Evolutionary conservation across 2,329 filamentous ascomycete genomes (phyloP), one percentile per base, ranked within the genome.

Genomic region (Aspergillus flavus): DNA sequence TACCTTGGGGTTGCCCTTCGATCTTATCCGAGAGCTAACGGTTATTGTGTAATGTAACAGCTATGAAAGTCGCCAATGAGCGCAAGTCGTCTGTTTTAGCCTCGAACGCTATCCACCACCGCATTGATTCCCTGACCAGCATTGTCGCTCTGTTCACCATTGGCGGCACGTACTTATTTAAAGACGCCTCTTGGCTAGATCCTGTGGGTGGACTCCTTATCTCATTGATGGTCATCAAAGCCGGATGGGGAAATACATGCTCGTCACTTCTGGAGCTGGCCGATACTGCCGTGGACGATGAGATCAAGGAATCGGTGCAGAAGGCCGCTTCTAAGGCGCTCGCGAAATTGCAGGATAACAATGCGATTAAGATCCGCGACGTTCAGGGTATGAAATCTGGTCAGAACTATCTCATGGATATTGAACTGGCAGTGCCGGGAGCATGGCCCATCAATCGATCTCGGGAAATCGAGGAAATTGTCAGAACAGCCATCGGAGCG

Each of bases 31-130:
- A 52, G 39, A 52, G 46, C 55, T 61, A 50, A 61, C 46, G 46
- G 34, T 52, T 14, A 28, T 45, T 26, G 45, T 43, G 21, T 45
- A 70, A 63, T 57, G 57, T 41, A 55, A 55, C 61, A 96, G 92
- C 93, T 58, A 96, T 98, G 90, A 98, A 97, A 82, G 88, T 99
- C 64, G 95, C 95, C 53, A 89, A 89, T 71, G 92, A 97, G 79
- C 92, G 94, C 77, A 96, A 97, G 76, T 98, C 94, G 14, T 96
- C 94, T 7, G 93, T 99, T 64, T 87, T 99, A 28, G 94, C 94
- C 45, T 97, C 94, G 63, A 99, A 99, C 75, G 94, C 95, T 63
- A 86, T 98, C 68, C 95, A 99, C 80, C 95, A 98, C 82, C 92
- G 95, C 64, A 90, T 99, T 75, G 95, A 99, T 79, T 97, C 93